phyloP scores from a whole-genome alignment of 2,329 filamentous ascomycete genomes.

The Fusarium torulosum region DNA sequence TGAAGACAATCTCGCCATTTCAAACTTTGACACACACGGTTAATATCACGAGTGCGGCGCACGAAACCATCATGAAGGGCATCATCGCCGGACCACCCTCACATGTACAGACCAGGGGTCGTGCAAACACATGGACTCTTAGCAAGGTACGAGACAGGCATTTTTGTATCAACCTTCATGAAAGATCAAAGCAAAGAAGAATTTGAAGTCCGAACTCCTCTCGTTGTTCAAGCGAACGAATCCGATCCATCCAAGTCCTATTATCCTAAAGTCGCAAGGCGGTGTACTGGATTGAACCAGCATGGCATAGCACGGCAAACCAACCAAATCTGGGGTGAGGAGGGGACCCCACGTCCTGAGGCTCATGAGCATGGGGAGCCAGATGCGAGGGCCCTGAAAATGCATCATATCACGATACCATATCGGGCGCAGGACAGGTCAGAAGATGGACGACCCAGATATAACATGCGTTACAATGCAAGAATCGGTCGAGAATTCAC shows the following conservation, averaged over 20 bases:
- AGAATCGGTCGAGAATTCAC: conserved; percentile 40
- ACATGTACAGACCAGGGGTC: conserved; percentile 48
- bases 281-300: conserved; percentile 39
- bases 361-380: conserved; percentile 7
- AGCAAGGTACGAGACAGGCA: conserved; percentile 52
- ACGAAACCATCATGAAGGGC: conserved; percentile 48
- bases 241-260: conserved; percentile 31
- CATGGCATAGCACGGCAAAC: conserved; percentile 9
- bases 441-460: conserved; percentile 36
- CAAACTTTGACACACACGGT: conserved; percentile 9
- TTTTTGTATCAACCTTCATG: conserved; percentile 21
- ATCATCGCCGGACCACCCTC: conserved; percentile 54
- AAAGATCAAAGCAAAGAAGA: too few relatives aligned
- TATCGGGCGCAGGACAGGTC: conserved; percentile 28
- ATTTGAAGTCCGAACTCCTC: not conserved
- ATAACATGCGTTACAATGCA: conserved; percentile 39
- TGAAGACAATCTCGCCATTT: conserved; percentile 19
- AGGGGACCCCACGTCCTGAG: conserved; percentile 40
- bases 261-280: conserved; percentile 43
- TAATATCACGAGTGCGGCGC: conserved; percentile 16
- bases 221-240: conserved; percentile 41
- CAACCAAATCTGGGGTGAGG: conserved; percentile 28
- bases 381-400: not conserved
- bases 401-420: conserved; percentile 14
- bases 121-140: conserved; percentile 58